Conservation (phyloP, 805 yeast species). For the Komagataella kurtzmanii region DNA sequence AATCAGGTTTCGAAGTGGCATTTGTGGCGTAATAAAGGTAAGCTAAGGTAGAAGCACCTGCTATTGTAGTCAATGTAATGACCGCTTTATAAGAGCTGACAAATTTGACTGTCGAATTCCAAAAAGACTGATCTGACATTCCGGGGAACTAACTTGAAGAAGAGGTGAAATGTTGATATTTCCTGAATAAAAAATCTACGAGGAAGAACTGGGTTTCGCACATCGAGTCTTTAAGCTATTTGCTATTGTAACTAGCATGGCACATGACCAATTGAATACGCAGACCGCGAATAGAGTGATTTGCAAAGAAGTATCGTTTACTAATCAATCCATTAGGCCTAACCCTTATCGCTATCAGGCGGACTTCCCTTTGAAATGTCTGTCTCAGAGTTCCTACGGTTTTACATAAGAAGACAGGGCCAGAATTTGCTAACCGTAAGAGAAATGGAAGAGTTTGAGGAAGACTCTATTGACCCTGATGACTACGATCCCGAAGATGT, state of each 20-base stretch:
- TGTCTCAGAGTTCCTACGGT: neutral
- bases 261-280: neutral
- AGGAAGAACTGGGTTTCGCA: neutral
- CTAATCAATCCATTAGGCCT: neutral
- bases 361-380: neutral
- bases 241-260: neutral
- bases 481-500: neutral
- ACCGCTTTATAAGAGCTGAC: slow-evolving; percentile 36
- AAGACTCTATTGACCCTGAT: neutral
- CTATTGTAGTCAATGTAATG: slow-evolving; percentile 33
- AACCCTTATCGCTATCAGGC: neutral
- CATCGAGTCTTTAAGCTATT: neutral
- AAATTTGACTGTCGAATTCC: slow-evolving; percentile 17
- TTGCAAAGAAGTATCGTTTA: neutral
- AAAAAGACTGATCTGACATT: slow-evolving; percentile 1
- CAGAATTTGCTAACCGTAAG: neutral
- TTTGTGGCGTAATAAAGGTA: slow-evolving; percentile 31
- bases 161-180: neutral
- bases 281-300: neutral
- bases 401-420: neutral
- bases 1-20: slow-evolving; percentile 10
- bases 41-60: slow-evolving; percentile 33
- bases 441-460: neutral
- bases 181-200: neutral
- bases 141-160: neutral